These are phyloP conservation scores for Cyberlindnera lachancei DNA, from an alignment of 805 yeast genomes.

Conservation along the genomic window DNA sequence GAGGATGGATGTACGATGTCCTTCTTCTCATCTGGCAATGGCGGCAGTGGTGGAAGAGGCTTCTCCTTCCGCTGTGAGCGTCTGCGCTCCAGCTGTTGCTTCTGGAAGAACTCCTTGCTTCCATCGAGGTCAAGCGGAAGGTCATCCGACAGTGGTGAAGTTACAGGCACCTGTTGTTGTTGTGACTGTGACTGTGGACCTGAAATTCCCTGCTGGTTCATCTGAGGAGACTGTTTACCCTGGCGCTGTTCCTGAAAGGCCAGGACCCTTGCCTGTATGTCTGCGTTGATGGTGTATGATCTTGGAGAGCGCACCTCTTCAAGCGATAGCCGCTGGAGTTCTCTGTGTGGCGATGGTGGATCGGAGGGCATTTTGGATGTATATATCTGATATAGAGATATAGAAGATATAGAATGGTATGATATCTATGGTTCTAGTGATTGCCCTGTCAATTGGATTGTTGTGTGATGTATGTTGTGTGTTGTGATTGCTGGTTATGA, in stretches of 20 bases:
- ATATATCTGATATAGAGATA: neutral
- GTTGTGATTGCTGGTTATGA: too few species aligned
- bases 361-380: constrained; percentile 9
- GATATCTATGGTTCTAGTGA: too few species aligned
- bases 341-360: constrained; percentile 8
- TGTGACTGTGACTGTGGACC: too few species aligned
- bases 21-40: too few species aligned
- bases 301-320: constrained; percentile 19
- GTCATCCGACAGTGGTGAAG: too few species aligned
- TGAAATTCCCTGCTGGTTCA: too few species aligned
- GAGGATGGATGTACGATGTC: too few species aligned
- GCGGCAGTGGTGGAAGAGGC: constrained; percentile 37
- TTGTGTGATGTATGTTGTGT: too few species aligned
- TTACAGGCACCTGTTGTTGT: too few species aligned
- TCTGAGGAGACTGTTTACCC: constrained; percentile 22
- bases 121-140: too few species aligned
- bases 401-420: neutral
- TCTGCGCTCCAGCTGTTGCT: constrained; percentile 16
- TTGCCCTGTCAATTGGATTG: too few species aligned
- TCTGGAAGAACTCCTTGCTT: constrained; percentile 4
- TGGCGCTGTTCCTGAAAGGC: constrained; percentile 84
- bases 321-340: constrained; percentile 11
- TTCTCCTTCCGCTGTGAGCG: constrained; percentile 22
- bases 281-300: constrained; percentile 47
- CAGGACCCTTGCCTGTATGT: constrained; percentile 76